Evolutionary conservation across 495 filamentous ascomycete genomes (phyloP).

Genomic region (Corynascus novoguineensis): DNA sequence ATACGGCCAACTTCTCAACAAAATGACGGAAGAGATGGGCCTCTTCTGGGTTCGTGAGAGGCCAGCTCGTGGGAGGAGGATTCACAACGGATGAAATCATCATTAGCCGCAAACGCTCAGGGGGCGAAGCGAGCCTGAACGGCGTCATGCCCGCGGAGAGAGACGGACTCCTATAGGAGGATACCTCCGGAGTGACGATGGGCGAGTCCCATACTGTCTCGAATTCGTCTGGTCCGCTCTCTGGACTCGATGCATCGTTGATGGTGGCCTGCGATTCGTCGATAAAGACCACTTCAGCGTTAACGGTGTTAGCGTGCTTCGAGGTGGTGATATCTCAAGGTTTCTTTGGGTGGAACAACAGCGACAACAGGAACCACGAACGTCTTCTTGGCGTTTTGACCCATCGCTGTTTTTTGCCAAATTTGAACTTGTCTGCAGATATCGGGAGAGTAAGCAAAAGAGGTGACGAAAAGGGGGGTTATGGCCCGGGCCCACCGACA

Average conservation of each 20-base stretch:
- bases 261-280: constrained; percentile 23
- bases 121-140: constrained; percentile 10
- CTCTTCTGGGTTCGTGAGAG: constrained; percentile 35
- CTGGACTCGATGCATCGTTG: constrained; percentile 20
- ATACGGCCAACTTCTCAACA: constrained; percentile 44
- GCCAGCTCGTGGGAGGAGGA: constrained; percentile 22
- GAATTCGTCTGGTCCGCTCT: constrained; percentile 17
- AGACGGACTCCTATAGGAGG: not conserved
- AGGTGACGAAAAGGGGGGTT: not conserved
- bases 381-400: constrained; percentile 28
- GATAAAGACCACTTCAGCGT: constrained; percentile 22
- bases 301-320: not conserved
- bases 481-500: constrained; percentile 10
- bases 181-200: not conserved
- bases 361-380: constrained; percentile 16
- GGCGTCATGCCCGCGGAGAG: not conserved
- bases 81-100: constrained; percentile 9
- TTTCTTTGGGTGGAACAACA: too few species aligned
- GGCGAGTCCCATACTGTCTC: constrained; percentile 16
- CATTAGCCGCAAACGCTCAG: constrained; percentile 18
- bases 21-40: constrained; percentile 45
- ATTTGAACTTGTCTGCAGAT: constrained; percentile 24
- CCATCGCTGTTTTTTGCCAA: constrained; percentile 29
- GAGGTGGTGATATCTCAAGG: not conserved
- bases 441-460: not conserved